Conservation (phyloP, 2,329 filamentous ascomycete species). For the Pseudocercospora fijiensis region DNA sequence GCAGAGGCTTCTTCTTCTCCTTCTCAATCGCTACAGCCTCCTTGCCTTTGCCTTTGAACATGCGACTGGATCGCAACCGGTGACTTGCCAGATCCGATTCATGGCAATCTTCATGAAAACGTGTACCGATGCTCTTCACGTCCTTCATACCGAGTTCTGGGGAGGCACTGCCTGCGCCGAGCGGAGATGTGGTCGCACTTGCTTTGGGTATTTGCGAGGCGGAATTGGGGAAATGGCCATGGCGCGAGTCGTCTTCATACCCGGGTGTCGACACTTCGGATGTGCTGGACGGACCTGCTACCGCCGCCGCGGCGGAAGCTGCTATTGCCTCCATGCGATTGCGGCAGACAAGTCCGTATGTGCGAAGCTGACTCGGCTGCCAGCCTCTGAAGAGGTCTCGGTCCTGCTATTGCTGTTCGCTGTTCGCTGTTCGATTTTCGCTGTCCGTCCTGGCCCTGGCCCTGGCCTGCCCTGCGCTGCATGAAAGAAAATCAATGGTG, state of each 20-base stretch:
- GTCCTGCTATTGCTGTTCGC: neutral
- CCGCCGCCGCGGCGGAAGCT: conserved; percentile 7
- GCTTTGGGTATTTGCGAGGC: conserved; percentile 33
- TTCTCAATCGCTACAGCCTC: conserved; percentile 36
- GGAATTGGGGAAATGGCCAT: conserved; percentile 31
- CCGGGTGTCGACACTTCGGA: conserved; percentile 24
- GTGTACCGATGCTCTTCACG: conserved; percentile 32
- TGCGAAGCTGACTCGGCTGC: neutral
- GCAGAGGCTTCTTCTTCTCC: conserved; percentile 57
- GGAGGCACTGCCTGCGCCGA: conserved; percentile 16
- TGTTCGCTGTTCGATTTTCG: neutral
- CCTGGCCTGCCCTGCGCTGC: too few relatives aligned
- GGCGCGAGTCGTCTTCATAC: conserved; percentile 32
- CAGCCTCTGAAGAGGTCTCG: neutral
- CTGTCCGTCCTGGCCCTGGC: neutral
- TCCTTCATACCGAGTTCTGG: conserved; percentile 28
- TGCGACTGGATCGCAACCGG: conserved; percentile 42
- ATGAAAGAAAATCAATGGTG: neutral
- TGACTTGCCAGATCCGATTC: conserved; percentile 32
- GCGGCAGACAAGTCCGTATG: neutral
- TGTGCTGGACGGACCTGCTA: conserved; percentile 21
- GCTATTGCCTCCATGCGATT: conserved; percentile 3
- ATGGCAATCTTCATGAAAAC: conserved; percentile 36
- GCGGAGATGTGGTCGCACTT: conserved; percentile 17
- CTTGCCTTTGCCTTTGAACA: conserved; percentile 53